Conservation (phyloP, 2,329 filamentous ascomycete species). For the Dichotomopilus funicola region DNA sequence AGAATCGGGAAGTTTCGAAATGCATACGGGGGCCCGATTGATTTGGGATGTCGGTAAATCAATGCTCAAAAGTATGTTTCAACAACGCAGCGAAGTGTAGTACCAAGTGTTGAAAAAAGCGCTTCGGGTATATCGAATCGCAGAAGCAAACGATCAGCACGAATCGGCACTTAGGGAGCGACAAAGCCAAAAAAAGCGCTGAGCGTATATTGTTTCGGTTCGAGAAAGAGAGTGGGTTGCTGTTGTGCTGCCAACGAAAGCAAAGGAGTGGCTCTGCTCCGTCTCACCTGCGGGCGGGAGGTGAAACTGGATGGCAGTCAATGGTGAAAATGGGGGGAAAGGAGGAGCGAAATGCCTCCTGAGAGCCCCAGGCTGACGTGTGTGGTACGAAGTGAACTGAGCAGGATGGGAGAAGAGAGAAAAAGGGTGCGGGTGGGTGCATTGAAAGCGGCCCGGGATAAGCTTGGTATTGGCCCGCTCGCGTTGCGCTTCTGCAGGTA, state of each 20-base stretch:
- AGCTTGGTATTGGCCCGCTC: conserved; percentile 11
- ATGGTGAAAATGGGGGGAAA: conserved; percentile 1
- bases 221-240: neutral
- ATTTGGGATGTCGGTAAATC: neutral
- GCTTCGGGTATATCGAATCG: neutral
- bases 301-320: conserved; percentile 16
- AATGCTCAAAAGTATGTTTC: neutral
- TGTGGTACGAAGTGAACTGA: too few relatives aligned
- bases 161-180: neutral
- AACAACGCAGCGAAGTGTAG: too few relatives aligned
- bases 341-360: conserved; percentile 1
- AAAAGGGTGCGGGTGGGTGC: conserved; percentile 7
- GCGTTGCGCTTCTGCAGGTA: conserved; percentile 5
- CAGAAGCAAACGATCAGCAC: neutral
- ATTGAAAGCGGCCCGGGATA: too few relatives aligned
- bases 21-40: neutral
- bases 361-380: too few relatives aligned
- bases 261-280: conserved; percentile 15
- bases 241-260: neutral
- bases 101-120: neutral
- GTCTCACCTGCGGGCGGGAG: conserved; percentile 11
- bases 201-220: neutral
- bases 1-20: neutral
- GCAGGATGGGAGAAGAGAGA: neutral
- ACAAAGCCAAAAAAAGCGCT: neutral